Evolutionary conservation across 805 yeast species (phyloP).

Genomic region (Pichia paraexigua): DNA sequence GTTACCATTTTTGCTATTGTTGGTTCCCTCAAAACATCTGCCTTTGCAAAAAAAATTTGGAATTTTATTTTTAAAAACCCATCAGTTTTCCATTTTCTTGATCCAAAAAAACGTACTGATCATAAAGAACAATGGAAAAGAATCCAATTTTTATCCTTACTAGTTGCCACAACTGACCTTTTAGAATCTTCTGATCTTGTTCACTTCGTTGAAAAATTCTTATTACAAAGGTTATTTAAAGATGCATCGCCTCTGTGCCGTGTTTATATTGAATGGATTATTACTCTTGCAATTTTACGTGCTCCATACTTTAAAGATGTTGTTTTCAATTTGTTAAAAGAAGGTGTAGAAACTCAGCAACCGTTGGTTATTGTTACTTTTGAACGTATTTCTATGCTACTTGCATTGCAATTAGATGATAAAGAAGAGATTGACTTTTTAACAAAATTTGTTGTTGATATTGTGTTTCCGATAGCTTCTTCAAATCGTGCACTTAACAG

Average conservation of each 20-base stretch:
- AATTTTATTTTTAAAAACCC: conserved; percentile 32
- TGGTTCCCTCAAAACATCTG: conserved; percentile 25
- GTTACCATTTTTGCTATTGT: conserved; percentile 43
- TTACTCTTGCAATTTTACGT: conserved; percentile 38
- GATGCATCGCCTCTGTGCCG: conserved; percentile 80
- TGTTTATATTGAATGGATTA: conserved; percentile 71
- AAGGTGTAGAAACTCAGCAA: conserved; percentile 29
- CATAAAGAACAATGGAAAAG: conserved; percentile 65
- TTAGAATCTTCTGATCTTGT: conserved; percentile 22
- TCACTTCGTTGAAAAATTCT: conserved; percentile 18
- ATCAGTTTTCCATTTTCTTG: conserved; percentile 35
- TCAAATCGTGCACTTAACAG: conserved; percentile 77
- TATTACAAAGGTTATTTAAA: conserved; percentile 34
- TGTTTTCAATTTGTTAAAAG: conserved; percentile 17
- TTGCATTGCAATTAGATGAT: conserved; percentile 35
- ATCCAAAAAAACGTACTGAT: conserved; percentile 50
- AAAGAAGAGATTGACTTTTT: conserved; percentile 28
- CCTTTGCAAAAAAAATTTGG: conserved; percentile 29
- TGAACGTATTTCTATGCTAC: conserved; percentile 54
- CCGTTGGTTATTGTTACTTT: conserved; percentile 56
- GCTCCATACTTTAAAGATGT: conserved; percentile 20
- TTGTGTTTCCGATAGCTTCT: conserved; percentile 62
- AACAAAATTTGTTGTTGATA: conserved; percentile 36
- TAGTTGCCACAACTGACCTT: conserved; percentile 37
- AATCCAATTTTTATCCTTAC: conserved; percentile 45